Percentiles rank a stretch among this genome's conserved stretches.
Conservation (phyloP, 345 rosid species). For the Rhodomyrtus tomentosa region DNA sequence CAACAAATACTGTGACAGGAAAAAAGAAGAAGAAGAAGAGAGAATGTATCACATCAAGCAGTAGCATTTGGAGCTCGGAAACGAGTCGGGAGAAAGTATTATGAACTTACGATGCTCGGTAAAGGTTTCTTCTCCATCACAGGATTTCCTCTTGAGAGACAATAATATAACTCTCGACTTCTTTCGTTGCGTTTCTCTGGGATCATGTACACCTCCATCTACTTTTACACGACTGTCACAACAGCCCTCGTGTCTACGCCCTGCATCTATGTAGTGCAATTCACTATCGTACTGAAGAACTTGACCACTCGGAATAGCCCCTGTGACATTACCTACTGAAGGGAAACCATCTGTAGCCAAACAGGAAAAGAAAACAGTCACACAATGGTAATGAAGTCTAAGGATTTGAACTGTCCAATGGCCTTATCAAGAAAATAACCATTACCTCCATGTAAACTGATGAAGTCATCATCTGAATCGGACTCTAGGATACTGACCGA, state of each 20-base stretch:
- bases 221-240: conserved; percentile 48
- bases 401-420: neutral
- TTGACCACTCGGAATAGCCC: conserved; percentile 27
- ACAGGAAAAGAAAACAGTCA: neutral
- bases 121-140: conserved; percentile 37
- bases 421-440: neutral
- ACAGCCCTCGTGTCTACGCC: conserved; percentile 41
- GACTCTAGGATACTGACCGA: conserved; percentile 67
- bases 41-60: neutral
- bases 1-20: too few species aligned
- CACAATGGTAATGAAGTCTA: neutral
- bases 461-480: conserved; percentile 69
- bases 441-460: conserved; percentile 23
- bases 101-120: conserved; percentile 32
- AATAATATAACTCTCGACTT: conserved; percentile 43
- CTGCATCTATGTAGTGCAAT: conserved; percentile 29
- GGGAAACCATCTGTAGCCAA: conserved; percentile 27
- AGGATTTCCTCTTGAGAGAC: conserved; percentile 54
- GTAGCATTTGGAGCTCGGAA: neutral
- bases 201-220: conserved; percentile 28
- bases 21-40: too few species aligned
- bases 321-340: conserved; percentile 12
- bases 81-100: neutral
- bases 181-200: conserved; percentile 14
- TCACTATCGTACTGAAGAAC: conserved; percentile 41